phyloP scores from a whole-genome alignment of 2,329 filamentous ascomycete species.

The Westerdykella ornata region DNA sequence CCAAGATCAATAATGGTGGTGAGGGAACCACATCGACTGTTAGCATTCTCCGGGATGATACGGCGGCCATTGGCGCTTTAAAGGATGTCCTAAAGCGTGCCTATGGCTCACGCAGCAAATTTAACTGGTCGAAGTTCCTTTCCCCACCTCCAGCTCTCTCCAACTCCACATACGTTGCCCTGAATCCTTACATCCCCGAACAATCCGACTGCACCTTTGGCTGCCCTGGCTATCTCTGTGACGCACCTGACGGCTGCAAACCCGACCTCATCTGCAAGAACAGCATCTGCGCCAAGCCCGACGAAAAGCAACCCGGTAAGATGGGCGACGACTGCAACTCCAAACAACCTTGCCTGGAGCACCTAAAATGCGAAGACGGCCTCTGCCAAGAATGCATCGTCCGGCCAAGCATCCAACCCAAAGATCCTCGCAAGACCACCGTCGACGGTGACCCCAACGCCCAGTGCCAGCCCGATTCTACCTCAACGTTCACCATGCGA shows the following conservation, averaged over 20 bases:
- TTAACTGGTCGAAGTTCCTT: conserved; percentile 26
- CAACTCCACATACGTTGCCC: conserved; percentile 12
- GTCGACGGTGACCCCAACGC: conserved; percentile 9
- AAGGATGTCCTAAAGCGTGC: conserved; percentile 16
- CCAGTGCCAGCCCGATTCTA: conserved; percentile 8
- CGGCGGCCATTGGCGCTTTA: conserved; percentile 21
- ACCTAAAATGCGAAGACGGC: conserved; percentile 18
- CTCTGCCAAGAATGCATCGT: conserved; percentile 17
- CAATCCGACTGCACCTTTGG: conserved; percentile 27
- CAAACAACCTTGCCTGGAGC: conserved; percentile 24
- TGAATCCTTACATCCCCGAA: conserved; percentile 29
- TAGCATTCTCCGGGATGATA: conserved; percentile 17
- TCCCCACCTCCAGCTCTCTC: conserved; percentile 13
- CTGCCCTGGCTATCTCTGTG: conserved; percentile 27
- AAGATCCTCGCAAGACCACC: conserved; percentile 2
- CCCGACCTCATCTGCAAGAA: conserved; percentile 30
- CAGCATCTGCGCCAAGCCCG: conserved; percentile 20
- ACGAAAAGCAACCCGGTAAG: conserved; percentile 20
- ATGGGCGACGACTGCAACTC: conserved; percentile 21
- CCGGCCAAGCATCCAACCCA: conserved; percentile 12
- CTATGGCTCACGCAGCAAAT: conserved; percentile 23
- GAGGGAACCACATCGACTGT: conserved; percentile 19
- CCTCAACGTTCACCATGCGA: conserved; percentile 10
- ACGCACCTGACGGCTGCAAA: conserved; percentile 21
- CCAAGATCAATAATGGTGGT: conserved; percentile 20